Percentiles rank a stretch among this genome's conserved stretches.
Conservation (phyloP, 805 yeast species). For the Kuraishia molischiana region DNA sequence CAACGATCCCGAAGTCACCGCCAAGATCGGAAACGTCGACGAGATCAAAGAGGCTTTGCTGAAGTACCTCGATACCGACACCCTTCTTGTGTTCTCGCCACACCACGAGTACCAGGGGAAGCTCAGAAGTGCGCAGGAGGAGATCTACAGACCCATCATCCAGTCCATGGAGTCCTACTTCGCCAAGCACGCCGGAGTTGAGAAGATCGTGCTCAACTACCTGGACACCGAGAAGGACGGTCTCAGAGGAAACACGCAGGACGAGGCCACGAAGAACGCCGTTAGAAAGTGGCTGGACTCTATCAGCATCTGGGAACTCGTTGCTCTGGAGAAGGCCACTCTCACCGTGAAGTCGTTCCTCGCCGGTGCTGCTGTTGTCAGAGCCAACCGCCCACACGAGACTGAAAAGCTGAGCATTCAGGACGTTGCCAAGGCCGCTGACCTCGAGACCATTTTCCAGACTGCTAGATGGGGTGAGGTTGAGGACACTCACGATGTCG, state of each 20-base stretch:
- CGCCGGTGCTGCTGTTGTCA: conserved; percentile 62
- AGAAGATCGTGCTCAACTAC: conserved; percentile 32
- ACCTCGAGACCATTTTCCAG: conserved; percentile 77
- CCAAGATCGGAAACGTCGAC: conserved; percentile 54
- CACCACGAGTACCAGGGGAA: conserved; percentile 71
- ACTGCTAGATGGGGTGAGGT: conserved; percentile 96
- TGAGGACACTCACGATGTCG: conserved; percentile 98
- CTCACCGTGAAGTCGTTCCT: conserved; percentile 79
- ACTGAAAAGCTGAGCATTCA: conserved; percentile 37
- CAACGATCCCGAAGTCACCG: conserved; percentile 35
- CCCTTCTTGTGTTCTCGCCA: conserved; percentile 82
- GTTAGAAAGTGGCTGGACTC: conserved; percentile 56
- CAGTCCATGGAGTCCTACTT: conserved; percentile 53
- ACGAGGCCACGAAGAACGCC: conserved; percentile 43
- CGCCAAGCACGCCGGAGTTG: conserved; percentile 25
- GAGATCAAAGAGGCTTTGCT: conserved; percentile 52
- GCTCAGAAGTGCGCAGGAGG: conserved; percentile 72
- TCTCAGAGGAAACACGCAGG: conserved; percentile 71
- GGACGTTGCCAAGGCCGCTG: conserved; percentile 67
- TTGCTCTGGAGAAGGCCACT: conserved; percentile 86
- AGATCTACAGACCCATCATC: conserved; percentile 67
- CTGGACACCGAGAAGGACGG: conserved; percentile 82
- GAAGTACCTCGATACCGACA: conserved; percentile 89
- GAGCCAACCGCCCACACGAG: conserved; percentile 25
- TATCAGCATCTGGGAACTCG: conserved; percentile 67